These are phyloP conservation scores for Schizopora paradoxa DNA, from an alignment of 1,284 basidiomycete species.

Conservation along the genomic window DNA sequence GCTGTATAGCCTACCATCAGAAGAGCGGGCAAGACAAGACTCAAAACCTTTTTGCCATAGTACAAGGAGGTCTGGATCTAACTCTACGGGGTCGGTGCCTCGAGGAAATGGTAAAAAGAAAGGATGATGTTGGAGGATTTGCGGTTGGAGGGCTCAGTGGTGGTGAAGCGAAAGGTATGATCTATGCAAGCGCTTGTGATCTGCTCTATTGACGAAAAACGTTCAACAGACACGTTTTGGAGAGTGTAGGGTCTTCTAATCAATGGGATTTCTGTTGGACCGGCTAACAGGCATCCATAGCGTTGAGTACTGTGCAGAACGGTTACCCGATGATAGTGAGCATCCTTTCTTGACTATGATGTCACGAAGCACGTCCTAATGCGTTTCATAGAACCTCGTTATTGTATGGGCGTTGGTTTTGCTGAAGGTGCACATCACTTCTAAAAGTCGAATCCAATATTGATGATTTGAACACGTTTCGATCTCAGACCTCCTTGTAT, in stretches of 20 bases:
- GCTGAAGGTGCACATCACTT: constrained; percentile 60
- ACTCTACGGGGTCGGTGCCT: constrained; percentile 67
- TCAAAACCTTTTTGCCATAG: constrained; percentile 84
- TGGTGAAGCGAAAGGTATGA: constrained; percentile 78
- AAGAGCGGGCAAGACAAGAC: constrained; percentile 51
- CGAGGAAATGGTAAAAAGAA: constrained; percentile 73
- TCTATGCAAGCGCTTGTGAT: constrained; percentile 2
- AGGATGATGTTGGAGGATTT: constrained; percentile 68
- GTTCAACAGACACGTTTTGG: constrained; percentile 46
- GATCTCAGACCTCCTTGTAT: constrained; percentile 69
- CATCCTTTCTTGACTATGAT: constrained; percentile 5
- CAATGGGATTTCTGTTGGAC: neutral
- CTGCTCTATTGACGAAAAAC: constrained; percentile 9
- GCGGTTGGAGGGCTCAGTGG: constrained; percentile 82
- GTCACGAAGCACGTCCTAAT: constrained; percentile 14
- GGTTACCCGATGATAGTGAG: constrained; percentile 68
- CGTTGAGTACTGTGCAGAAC: constrained; percentile 73
- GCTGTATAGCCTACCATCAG: constrained; percentile 72
- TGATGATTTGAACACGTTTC: constrained; percentile 1
- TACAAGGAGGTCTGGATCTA: constrained; percentile 76
- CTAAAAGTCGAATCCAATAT: constrained; percentile 3
- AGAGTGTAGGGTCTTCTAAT: constrained; percentile 50
- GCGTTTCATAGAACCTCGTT: constrained; percentile 58
- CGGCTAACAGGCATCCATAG: constrained; percentile 35
- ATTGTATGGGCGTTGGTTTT: constrained; percentile 86